Conservation (phyloP, 192 early-diverging fungal species). For the Coemansia sp. region DNA sequence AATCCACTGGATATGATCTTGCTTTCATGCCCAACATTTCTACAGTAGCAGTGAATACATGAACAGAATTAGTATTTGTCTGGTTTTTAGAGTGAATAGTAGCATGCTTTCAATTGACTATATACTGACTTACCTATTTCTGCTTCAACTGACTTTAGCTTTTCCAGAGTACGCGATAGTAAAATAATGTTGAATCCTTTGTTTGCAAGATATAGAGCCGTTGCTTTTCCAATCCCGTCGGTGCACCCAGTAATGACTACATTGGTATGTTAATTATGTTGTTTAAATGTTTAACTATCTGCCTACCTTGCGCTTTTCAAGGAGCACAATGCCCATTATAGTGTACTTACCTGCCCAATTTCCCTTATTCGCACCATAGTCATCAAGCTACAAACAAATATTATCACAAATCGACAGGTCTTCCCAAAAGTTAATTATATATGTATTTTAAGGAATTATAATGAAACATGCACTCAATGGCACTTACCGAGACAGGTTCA, state of each 20-base stretch:
- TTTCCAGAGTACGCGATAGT: conserved; percentile 71
- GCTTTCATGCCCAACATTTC: conserved; percentile 55
- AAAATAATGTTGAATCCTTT: conserved; percentile 81
- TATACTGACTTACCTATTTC: conserved; percentile 57
- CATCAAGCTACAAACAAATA: conserved; percentile 18
- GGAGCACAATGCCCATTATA: not conserved
- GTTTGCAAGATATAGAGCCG: conserved; percentile 83
- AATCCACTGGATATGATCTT: conserved; percentile 76
- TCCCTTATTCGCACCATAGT: conserved; percentile 40
- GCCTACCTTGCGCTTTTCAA: not conserved
- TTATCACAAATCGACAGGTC: not conserved
- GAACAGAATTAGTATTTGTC: too few relatives aligned
- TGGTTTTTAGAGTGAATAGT: too few relatives aligned
- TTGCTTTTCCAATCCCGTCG: conserved; percentile 92
- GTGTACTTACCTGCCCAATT: conserved; percentile 49
- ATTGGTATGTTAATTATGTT: not conserved
- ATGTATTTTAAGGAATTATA: not conserved
- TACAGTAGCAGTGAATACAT: not conserved
- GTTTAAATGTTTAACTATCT: not conserved
- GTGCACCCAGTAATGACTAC: conserved; percentile 89
- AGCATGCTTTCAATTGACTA: too few relatives aligned
- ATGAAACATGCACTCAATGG: not conserved
- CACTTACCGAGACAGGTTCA: conserved; percentile 30
- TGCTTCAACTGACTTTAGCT: conserved; percentile 65
- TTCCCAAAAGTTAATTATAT: not conserved